Base-by-base conservation (phyloP, 1,139 yeast genomes). In the Keqinozyma sinolaborantium region DNA sequence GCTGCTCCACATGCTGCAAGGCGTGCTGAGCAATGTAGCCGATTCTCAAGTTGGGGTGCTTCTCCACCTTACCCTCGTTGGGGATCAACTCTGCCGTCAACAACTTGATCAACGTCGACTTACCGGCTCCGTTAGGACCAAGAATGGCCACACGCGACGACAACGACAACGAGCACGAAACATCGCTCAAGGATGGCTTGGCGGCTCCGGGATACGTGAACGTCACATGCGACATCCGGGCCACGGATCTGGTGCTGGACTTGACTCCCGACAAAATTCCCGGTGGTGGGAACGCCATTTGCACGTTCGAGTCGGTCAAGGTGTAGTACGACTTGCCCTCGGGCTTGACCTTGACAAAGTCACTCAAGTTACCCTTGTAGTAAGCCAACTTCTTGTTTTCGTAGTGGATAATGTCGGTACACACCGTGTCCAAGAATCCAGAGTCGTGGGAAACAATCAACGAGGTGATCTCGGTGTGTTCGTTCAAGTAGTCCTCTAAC, bases 41-140 rank as follows among this genome's bases (percentile, higher is more conserved):
- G 52, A 92, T 87, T 73, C 98, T 90, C 65, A 92, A 74, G 63
- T 92, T 92, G 42, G 97, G 97, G 65, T 92, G 98, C 64, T 92
- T 92, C 66, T 92, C 97, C 38, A 92, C 97, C 42, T 78, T 81
- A 51, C 98, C 98, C 42, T 66, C 74, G 44, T 78, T 73, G 18
- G 98, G 97, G 33, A 85, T 74, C 40, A 87, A 70, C 61, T 92
- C 98, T 42, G 86, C 98, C 9, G 97, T 92, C 49, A 92, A 73
- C 33, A 90, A 70, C 62, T 92, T 92, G 63, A 92, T 92, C 52
- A 92, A 73, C 13, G 98, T 92, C 5, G 97, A 87, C 60, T 92
- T 92, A 69, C 98, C 98, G 35, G 98, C 98, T 73, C 98, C 98
- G 58, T 92, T 92, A 42, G 98, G 97, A 35, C 98, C 98, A 41